Evolutionary conservation across 768 basidiomycete genomes (phyloP), one percentile per base, ranked within the genome.

Genomic region (Lepiota brunneoincarnata): DNA sequence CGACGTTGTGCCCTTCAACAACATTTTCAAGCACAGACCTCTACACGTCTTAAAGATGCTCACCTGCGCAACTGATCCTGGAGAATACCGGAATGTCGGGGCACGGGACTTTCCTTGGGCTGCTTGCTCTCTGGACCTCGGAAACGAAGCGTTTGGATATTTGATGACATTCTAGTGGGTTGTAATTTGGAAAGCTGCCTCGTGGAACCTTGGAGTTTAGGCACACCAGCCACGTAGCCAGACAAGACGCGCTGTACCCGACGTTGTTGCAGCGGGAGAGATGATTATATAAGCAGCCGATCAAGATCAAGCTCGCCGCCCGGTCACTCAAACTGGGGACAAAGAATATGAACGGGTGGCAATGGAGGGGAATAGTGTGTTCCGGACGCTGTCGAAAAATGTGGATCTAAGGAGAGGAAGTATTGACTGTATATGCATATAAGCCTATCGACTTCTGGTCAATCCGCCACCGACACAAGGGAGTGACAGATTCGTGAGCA

Each of bases 1-100:
- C 83, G 80, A 44, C 82, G 81, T 59, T 86, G 82, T 34, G 87
- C 70, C 65, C 87, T 90, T 49, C 4, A 35, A 31, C 4, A 35
- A 31, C 15, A 50, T 41, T 48, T 58, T 58, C 61, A 53, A 53
- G 45, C 34, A 49, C 21, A 51, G 46, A 41, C 46, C 54, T 28
- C 14, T 21, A 2, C 23, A 15, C 15, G 21, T 28, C 14, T n/a
- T 24, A 39, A 41, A 26, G 38, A 11, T 7, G 38, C 69, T 54
- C 47, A 84, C 88, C 87, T 83, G 57, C 89, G 81, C 54, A 91
- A 77, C 63, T 88, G 86, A 61, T 93, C 90, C 67, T 93, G 89
- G 21, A 93, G 75, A 46, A 92, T 79, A 34, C 45, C 84, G 65
- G 28, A 59, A 48, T 40, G 51, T 46, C 24, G 67, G 43, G 70